Base-by-base conservation (phyloP, 1,139 yeast genomes). In the Pichia sp. region DNA sequence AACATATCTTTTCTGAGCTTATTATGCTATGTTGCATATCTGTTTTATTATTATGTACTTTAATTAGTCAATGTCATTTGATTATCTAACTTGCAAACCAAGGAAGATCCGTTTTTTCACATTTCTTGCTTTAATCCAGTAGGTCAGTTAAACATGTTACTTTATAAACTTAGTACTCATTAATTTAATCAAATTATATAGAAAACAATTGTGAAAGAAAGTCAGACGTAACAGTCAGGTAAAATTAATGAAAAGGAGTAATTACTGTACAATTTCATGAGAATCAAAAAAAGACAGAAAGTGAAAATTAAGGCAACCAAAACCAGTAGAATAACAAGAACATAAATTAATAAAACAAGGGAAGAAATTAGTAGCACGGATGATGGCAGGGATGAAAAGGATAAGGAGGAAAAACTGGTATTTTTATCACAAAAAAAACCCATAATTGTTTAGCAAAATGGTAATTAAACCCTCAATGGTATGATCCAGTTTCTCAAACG, bases 221-320 rank as follows among this genome's bases (percentile, higher is more conserved):
- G 40, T 36, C 15, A 36, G 40, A 36, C 40, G 15, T 36, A 36
- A 36, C 40, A 13, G 40, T 36, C 15, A 36, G 40, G 40, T 36
- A 6, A 36, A 36, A 36, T 36, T 36, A 36, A 36, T 13, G 40
- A 36, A 26, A 23, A 42, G 31, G 19, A 13, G 11, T 15, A 42
- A 42, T 42, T 42, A 42, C 45, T 42, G 45, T 42, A 42, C 45
- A 42, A 15, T 42, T 42, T 42, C 45, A 42, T 42, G 31, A 36
- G 34, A 29, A 26, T 8, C 11, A 15, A 41, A n/a, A 47, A 31
- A 8, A n/a, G 15, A 36, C 40, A 36, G 40, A 13, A 36, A 11
- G 40, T 36, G 40, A 11, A 13, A 36, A 36, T 36, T 11, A 11
- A 11, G 40, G 40, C 15, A 10, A 36, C 40, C 40, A 36, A 36